Percentiles rank a stretch among this genome's conserved stretches.
Evolutionary conservation across 352 stramenopile species (phyloP).

Genomic region (Paralagenidium karlingii): DNA sequence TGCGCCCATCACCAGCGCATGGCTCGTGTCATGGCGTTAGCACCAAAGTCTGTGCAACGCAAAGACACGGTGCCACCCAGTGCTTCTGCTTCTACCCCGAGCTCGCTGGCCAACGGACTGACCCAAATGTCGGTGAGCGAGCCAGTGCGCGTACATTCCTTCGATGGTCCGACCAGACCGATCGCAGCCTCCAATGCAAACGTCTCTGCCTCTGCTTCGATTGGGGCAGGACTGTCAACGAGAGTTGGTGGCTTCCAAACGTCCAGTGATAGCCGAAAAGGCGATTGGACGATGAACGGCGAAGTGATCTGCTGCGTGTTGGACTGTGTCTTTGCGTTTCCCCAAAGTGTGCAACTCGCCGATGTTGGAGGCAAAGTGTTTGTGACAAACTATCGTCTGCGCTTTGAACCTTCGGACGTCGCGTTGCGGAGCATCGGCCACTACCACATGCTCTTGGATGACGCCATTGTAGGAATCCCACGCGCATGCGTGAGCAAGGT

Average conservation of each 20-base stretch:
- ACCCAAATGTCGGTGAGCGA: neutral
- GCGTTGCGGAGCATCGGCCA: slow-evolving; percentile 22
- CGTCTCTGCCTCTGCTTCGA: neutral
- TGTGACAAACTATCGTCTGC: slow-evolving; percentile 56
- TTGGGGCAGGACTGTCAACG: neutral
- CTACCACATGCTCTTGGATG: slow-evolving; percentile 46
- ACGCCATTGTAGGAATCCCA: slow-evolving; percentile 44
- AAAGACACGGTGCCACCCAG: too few species aligned
- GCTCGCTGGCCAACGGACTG: neutral
- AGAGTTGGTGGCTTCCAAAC: neutral
- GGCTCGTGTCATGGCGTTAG: slow-evolving; percentile 65
- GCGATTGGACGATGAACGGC: neutral
- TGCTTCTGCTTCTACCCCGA: slow-evolving; percentile 1
- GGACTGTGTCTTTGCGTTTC: slow-evolving; percentile 31
- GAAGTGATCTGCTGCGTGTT: neutral
- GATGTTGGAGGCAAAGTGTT: slow-evolving; percentile 39
- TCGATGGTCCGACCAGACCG: neutral
- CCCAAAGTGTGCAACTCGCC: slow-evolving; percentile 18
- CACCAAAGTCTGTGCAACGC: slow-evolving; percentile 44
- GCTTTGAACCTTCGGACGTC: slow-evolving; percentile 45
- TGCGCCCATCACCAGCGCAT: slow-evolving; percentile 74
- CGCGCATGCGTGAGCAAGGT: slow-evolving; percentile 48
- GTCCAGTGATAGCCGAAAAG: neutral
- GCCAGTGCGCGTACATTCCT: neutral
- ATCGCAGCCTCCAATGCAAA: neutral